Percentiles rank a stretch among this genome's conserved stretches.
These are phyloP conservation scores for Pestalotiopsis sp. DNA, from an alignment of 2,329 filamentous ascomycete species.

Conservation along the genomic window DNA sequence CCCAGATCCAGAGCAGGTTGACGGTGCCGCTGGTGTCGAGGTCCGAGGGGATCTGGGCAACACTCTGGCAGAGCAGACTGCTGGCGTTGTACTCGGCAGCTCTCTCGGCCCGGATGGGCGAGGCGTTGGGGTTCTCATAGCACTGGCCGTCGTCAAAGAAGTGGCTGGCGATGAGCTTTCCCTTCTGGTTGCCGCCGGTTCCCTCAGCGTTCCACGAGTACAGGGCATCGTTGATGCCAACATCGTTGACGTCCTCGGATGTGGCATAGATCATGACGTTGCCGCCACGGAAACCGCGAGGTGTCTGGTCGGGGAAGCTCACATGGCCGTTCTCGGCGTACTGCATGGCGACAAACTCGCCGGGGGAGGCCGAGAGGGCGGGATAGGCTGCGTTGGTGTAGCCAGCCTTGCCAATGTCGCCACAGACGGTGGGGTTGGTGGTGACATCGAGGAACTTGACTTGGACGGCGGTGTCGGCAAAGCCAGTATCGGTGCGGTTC, in stretches of 20 bases:
- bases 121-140: conserved; percentile 72
- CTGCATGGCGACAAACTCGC: conserved; percentile 67
- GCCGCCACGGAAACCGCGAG: conserved; percentile 61
- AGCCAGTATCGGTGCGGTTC: conserved; percentile 57
- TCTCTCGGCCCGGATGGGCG: conserved; percentile 60
- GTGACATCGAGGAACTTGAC: conserved; percentile 59
- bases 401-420: conserved; percentile 61
- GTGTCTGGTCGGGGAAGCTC: conserved; percentile 62
- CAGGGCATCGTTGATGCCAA: conserved; percentile 57
- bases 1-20: conserved; percentile 96
- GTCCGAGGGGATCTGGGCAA: conserved; percentile 74
- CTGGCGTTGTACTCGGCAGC: conserved; percentile 57
- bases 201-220: conserved; percentile 79
- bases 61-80: conserved; percentile 79
- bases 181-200: conserved; percentile 78
- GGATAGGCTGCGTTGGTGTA: conserved; percentile 63
- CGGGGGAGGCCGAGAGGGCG: conserved; percentile 58
- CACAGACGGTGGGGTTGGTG: conserved; percentile 57
- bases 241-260: conserved; percentile 50
- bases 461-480: conserved; percentile 60
- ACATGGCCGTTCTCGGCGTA: conserved; percentile 82
- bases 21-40: conserved; percentile 66
- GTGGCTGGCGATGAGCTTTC: conserved; percentile 74
- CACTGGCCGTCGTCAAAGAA: conserved; percentile 92
- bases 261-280: conserved; percentile 79